Base-by-base conservation (phyloP, 2,329 filamentous ascomycete genomes). In the Graphilbum fragrans region DNA sequence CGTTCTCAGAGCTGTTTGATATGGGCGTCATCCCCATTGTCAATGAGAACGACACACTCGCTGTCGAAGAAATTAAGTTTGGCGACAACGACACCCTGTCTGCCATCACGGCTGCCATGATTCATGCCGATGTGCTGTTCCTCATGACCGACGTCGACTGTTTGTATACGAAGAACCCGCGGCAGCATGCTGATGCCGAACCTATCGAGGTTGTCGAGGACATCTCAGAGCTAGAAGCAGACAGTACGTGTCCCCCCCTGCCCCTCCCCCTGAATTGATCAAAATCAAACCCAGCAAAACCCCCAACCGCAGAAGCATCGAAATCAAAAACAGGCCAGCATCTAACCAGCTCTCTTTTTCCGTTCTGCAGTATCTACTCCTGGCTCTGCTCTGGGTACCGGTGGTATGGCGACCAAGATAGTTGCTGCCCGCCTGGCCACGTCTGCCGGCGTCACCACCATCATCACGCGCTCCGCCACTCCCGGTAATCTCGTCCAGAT, bases 141-240 rank as follows among this genome's bases (percentile, higher is more conserved):
- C 72, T 98, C 48, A 96, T 98, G 92, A 98, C 92, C 1, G 92
- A 98, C 56, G 92, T 98, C 37, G 92, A 98, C 58, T 95, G 90
- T 57, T 69, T 98, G 12, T 98, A 98, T 60, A 87, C 94, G 61
- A 92, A 90, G 61, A 98, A 98, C 53, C 92, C 92, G 1, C 75
- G 92, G 23, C 80, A 77, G 2, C 70, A 94, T 53, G 79, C 86
- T 0, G 83, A 95, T 54, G 92, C 92, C 9, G 76, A 82, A 54
- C 78, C 92, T 0, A 96, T 98, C 45, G 83, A 93, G 55, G 82
- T 95, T 1, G 87, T 98, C 2, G 81, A 92, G 41, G 87, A 98
- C 55, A 94, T 98, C 45, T 70, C 76, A 0, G 71, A 78, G 5
- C 69, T 98, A 18, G 77, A 83, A 44, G 92, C 85, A 3, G 92